These are phyloP conservation scores for Poronia punctata DNA, from an alignment of 495 filamentous ascomycete genomes.

Conservation along the genomic window DNA sequence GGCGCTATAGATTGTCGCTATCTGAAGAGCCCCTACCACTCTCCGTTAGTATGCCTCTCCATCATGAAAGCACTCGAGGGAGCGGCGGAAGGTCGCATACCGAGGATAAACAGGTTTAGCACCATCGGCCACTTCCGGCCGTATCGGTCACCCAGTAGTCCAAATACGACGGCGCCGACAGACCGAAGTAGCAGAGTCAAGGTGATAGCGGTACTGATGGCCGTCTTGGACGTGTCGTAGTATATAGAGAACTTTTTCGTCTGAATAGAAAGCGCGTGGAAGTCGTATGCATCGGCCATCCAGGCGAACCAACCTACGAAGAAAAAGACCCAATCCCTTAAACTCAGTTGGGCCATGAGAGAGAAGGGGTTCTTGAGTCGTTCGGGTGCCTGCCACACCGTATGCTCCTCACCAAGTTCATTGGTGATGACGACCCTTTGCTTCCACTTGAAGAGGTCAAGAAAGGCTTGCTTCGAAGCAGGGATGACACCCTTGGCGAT, in stretches of 20 bases:
- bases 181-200: constrained; percentile 64
- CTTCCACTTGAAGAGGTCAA: constrained; percentile 62
- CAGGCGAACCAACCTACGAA: constrained; percentile 56
- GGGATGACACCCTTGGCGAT: constrained; percentile 52
- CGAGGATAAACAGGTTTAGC: constrained; percentile 57
- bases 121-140: constrained; percentile 83
- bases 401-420: constrained; percentile 44
- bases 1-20: constrained; percentile 62
- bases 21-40: constrained; percentile 47
- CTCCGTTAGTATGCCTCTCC: constrained; percentile 26
- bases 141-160: constrained; percentile 64
- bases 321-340: constrained; percentile 56
- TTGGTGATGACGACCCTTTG: constrained; percentile 58
- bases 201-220: constrained; percentile 66
- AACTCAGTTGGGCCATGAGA: constrained; percentile 48
- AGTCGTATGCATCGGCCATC: constrained; percentile 70
- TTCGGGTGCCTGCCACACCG: constrained; percentile 55
- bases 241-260: constrained; percentile 61
- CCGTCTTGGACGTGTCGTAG: constrained; percentile 57
- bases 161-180: constrained; percentile 63
- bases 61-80: too few relatives aligned
- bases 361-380: constrained; percentile 56
- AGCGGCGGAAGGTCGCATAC: constrained; percentile 6
- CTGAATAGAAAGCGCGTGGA: constrained; percentile 68
- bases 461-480: constrained; percentile 50